phyloP scores from a whole-genome alignment of 208 protist species.

The Leishmania mexicana region DNA sequence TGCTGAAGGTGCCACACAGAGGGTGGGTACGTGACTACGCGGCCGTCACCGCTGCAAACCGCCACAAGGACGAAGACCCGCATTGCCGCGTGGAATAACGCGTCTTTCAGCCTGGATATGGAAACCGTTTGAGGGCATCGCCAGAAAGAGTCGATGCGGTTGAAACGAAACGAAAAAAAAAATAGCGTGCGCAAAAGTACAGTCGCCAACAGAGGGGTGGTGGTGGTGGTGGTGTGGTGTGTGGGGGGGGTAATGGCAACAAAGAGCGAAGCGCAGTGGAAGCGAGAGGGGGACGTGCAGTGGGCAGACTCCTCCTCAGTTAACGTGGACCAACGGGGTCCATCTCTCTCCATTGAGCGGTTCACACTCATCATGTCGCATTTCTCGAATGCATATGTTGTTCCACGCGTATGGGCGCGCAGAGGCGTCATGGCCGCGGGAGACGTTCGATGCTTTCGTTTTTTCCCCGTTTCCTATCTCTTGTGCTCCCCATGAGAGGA shows the following conservation, averaged over 20 bases:
- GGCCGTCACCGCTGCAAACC: constrained; percentile 6
- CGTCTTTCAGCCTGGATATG: background rate
- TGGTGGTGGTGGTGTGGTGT: too few relatives aligned
- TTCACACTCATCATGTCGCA: background rate
- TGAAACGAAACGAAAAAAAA: background rate
- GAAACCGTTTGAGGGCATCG: background rate
- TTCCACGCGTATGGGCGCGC: background rate
- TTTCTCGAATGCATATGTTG: background rate
- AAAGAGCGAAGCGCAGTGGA: background rate
- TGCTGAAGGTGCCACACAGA: constrained; percentile 36
- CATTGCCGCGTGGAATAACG: constrained; percentile 2
- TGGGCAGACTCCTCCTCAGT: background rate
- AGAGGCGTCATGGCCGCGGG: background rate
- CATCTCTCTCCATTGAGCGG: too few relatives aligned
- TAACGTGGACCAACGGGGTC: background rate
- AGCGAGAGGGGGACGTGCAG: background rate
- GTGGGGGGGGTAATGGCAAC: too few relatives aligned
- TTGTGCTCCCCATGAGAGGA: too few relatives aligned
- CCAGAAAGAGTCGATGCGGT: background rate
- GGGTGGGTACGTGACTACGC: constrained; percentile 10
- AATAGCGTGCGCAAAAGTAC: too few relatives aligned
- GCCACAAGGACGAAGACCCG: constrained; percentile 30
- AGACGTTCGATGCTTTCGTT: background rate
- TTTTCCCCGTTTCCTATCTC: too few relatives aligned
- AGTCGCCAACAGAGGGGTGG: background rate